Evolutionary conservation across 148 eudicot genomes (phyloP), one percentile per base, ranked within the genome.

Genomic region (Silene conica): DNA sequence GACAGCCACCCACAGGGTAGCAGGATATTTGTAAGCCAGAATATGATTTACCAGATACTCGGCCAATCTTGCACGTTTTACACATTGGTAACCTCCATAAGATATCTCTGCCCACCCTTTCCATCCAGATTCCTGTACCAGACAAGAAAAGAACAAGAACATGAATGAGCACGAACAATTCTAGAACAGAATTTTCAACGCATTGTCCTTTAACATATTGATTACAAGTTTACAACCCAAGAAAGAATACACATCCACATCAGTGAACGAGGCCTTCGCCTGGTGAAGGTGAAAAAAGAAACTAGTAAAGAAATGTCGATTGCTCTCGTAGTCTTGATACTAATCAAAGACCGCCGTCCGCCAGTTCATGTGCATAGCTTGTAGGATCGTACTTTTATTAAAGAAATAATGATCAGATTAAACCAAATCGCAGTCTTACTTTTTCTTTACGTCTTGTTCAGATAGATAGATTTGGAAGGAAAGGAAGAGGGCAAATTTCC

Each of bases 91-190:
- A 63, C 99, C 99, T n/a, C 99, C 99, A 81, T 89, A 96, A 48
- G 99, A 96, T 81, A 96, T 90, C 81, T 96, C 99, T 79, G 96
- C 99, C 99, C 99, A 96, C 45, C 96, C 99, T 86, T 88, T 96
- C 99, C 99, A 96, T 78, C 99, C 99, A 80, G 75, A 73, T 71
- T 89, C 94, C 99, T 95, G 72, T 45, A 62, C 26, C 45, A 76
- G 21, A 66, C 26, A 72, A 55, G 25, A 28, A 34, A 19, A 46
- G 18, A 10, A 38, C 56, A 6, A 18, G 57, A 50, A 59, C 26
- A 13, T 10, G 21, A 20, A 38, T 28, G 41, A 38, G 14, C 50
- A 50, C n/a, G 25, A 45, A 52, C 3, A 34, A 21, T 22, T 19
- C 48, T 16, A 63, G 46, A 34, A 26, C 28, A 16, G 5, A 34